These are phyloP conservation scores for Simmondsia chinensis DNA, from an alignment of 148 eudicot species.

Conservation along the genomic window DNA sequence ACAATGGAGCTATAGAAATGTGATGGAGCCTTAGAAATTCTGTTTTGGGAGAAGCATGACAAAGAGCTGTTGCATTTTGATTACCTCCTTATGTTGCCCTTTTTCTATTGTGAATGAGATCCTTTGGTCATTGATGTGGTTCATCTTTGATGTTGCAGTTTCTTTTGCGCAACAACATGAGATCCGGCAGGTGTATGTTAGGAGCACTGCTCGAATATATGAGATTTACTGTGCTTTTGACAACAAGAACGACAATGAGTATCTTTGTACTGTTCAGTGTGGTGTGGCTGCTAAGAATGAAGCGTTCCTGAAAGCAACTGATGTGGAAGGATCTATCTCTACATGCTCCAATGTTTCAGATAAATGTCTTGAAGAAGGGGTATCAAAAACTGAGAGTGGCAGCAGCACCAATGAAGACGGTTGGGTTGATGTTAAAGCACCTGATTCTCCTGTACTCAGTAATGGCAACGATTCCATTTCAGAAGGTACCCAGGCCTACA, in stretches of 20 bases:
- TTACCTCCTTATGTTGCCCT: no score
- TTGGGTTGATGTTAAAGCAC: constrained; percentile 80
- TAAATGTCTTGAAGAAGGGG: constrained; percentile 18
- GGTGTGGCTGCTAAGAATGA: constrained; percentile 48
- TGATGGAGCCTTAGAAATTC: no score
- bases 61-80: no score
- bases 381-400: constrained; percentile 20
- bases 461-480: constrained; percentile 12
- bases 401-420: constrained; percentile 47
- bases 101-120: not conserved
- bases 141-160: constrained; percentile 32
- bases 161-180: constrained; percentile 55
- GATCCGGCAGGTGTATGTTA: constrained; percentile 65
- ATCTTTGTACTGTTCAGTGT: constrained; percentile 88
- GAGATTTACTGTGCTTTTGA: constrained; percentile 62
- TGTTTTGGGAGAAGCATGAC: no score
- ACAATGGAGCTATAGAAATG: no score
- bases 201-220: constrained; percentile 78
- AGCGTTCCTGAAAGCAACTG: constrained; percentile 24
- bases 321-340: constrained; percentile 18
- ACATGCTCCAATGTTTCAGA: constrained; percentile 13
- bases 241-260: constrained; percentile 36
- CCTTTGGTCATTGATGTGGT: not conserved
- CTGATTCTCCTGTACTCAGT: constrained; percentile 19
- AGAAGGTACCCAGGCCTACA: constrained; percentile 10